Percentiles rank a stretch among this genome's conserved stretches.
Conservation (phyloP, 2,329 filamentous ascomycete genomes). For the Lecanicillium sp. region DNA sequence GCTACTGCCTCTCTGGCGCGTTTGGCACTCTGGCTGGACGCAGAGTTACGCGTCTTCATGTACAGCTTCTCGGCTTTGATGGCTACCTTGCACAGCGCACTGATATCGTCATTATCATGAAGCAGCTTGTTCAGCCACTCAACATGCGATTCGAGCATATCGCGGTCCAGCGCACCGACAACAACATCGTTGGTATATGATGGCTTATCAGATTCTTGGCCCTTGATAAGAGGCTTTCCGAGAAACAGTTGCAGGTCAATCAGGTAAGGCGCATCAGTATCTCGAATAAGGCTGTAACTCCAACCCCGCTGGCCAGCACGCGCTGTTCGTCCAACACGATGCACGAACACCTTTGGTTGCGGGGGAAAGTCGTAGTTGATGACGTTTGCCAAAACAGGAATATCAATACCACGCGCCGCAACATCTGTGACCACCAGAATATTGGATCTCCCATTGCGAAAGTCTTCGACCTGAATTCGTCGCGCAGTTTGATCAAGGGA, state of each 20-base stretch:
- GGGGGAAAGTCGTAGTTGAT: constrained; percentile 98
- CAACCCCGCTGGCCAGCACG: constrained; percentile 88
- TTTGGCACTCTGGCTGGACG: constrained; percentile 84
- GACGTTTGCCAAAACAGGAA: constrained; percentile 89
- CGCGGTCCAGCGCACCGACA: constrained; percentile 67
- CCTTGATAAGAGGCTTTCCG: constrained; percentile 72
- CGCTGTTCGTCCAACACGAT: constrained; percentile 91
- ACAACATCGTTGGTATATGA: constrained; percentile 80
- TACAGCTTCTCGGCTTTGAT: constrained; percentile 91
- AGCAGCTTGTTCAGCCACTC: constrained; percentile 82
- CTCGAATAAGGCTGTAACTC: constrained; percentile 87
- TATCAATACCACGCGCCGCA: constrained; percentile 94
- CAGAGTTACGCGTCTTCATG: constrained; percentile 79
- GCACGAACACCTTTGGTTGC: constrained; percentile 93
- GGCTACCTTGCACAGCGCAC: constrained; percentile 62
- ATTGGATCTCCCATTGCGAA: constrained; percentile 75
- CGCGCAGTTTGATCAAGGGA: constrained; percentile 90
- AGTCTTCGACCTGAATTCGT: constrained; percentile 85
- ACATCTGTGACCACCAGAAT: constrained; percentile 96
- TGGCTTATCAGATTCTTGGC: constrained; percentile 52
- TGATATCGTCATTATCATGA: constrained; percentile 66
- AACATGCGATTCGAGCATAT: constrained; percentile 63
- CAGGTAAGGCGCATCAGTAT: constrained; percentile 84
- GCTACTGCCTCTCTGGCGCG: constrained; percentile 70
- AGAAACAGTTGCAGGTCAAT: constrained; percentile 92